These are phyloP conservation scores for Pleurotus sapidus DNA, from an alignment of 768 basidiomycete genomes.

Conservation along the genomic window DNA sequence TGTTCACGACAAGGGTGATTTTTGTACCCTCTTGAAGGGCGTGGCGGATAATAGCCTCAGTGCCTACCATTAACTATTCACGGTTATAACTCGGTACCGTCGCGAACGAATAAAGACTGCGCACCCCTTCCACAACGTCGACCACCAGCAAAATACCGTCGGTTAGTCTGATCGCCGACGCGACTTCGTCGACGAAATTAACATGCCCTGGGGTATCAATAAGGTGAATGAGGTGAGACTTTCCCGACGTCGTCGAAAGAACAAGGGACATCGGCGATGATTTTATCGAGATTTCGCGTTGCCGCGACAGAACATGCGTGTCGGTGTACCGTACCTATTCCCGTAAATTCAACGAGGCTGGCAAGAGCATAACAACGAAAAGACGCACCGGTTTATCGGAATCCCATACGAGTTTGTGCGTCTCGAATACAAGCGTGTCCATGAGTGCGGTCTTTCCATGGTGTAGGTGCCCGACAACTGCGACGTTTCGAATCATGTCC, in stretches of 20 bases:
- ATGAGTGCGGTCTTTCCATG: constrained; percentile 96
- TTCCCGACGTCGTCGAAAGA: constrained; percentile 79
- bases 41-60: constrained; percentile 85
- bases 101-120: constrained; percentile 18
- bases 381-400: constrained; percentile 78
- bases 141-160: constrained; percentile 95
- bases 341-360: constrained; percentile 10
- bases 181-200: constrained; percentile 98
- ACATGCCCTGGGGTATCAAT: constrained; percentile 98
- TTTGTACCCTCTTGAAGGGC: constrained; percentile 86
- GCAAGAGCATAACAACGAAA: background rate
- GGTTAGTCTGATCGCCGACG: constrained; percentile 77
- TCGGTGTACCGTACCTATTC: constrained; percentile 91
- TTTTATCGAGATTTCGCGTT: constrained; percentile 92
- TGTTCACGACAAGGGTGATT: constrained; percentile 93
- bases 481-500: constrained; percentile 94
- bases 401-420: constrained; percentile 93
- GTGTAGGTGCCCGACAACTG: constrained; percentile 93
- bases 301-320: constrained; percentile 85
- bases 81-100: constrained; percentile 2
- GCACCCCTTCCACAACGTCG: constrained; percentile 96
- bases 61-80: constrained; percentile 83
- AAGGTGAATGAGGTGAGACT: constrained; percentile 90
- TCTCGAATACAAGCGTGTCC: constrained; percentile 98
- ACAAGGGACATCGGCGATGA: constrained; percentile 96